These are phyloP conservation scores for Termitomyces sp. DNA, from an alignment of 768 basidiomycete species.

Conservation along the genomic window DNA sequence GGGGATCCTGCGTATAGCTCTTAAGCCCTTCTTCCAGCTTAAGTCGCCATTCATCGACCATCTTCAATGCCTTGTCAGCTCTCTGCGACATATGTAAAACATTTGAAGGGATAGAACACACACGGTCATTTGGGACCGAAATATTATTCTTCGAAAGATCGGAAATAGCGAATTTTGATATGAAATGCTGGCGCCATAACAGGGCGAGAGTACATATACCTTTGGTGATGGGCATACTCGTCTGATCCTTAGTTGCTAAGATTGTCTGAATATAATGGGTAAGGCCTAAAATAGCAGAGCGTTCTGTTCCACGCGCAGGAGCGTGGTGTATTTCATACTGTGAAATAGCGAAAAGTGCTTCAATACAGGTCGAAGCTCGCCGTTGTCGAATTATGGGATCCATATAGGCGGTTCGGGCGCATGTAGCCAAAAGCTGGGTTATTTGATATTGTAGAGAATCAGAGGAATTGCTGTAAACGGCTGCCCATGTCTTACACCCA, in stretches of 20 bases:
- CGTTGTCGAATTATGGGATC: neutral
- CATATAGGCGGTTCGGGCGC: slow-evolving; percentile 1
- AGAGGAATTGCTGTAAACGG: neutral
- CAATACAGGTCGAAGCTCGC: neutral
- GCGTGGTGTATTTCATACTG: neutral
- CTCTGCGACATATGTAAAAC: neutral
- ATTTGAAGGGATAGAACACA: neutral
- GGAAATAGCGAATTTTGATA: neutral
- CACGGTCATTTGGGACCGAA: neutral
- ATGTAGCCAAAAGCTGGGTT: neutral
- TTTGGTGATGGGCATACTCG: neutral
- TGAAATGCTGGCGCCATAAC: neutral
- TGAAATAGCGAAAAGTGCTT: slow-evolving; percentile 1
- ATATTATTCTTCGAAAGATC: neutral
- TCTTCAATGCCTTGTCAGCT: neutral
- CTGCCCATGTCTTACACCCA: neutral
- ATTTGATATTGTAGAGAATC: neutral
- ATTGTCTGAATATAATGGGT: neutral
- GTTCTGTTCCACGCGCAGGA: neutral
- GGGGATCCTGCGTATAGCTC: neutral
- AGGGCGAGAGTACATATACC: neutral
- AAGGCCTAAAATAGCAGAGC: neutral
- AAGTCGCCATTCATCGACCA: neutral
- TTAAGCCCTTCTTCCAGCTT: neutral
- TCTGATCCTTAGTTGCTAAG: neutral